Base-by-base conservation (phyloP, 306 rosid genomes). In the Cajanus cajan region DNA sequence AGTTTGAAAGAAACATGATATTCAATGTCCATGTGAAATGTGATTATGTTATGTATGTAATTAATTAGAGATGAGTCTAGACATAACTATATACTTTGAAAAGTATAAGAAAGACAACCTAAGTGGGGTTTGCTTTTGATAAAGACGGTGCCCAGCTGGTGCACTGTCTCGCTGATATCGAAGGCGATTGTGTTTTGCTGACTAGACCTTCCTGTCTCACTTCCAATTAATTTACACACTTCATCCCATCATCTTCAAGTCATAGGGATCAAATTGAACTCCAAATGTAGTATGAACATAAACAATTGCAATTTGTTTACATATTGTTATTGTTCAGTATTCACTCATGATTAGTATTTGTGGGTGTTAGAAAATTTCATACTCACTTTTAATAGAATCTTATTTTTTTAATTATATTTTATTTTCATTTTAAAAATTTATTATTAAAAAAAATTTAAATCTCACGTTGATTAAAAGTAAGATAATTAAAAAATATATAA, bases 151-250 rank as follows among this genome's bases (percentile, higher is more conserved):
- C 39, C 14, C 31, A 76, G 84, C 68, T 82, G 63, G 65, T 77
- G 84, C 80, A 70, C 19, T 79, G 33, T 63, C 54, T 73, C 69
- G 40, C 67, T n/a, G 45, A 83, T 76, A 67, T 65, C 48, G 59
- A 78, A 65, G 78, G 68, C 3, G 78, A 71, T 80, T 61, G 51
- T 74, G 87, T 68, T 82, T 55, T 50, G 63, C 70, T 83, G 84
- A 87, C 85, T 82, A 78, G 86, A 83, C 85, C 43, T 51, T 57
- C 45, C 68, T 81, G 89, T 79, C 90, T 47, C 81, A 64, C 74
- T 69, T 66, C 58, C 80, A 52, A 61, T 62, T 47, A 12, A 25
- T 48, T 61, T 71, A 45, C 16, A 11, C 67, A 55, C 22, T 57
- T 71, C 41, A 36, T 61, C 43, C 21, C 77, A 50, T 67, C 67